Percentiles rank a stretch among this genome's conserved stretches.
Conservation (phyloP, 1,284 basidiomycete species). For the Trametes sp. region DNA sequence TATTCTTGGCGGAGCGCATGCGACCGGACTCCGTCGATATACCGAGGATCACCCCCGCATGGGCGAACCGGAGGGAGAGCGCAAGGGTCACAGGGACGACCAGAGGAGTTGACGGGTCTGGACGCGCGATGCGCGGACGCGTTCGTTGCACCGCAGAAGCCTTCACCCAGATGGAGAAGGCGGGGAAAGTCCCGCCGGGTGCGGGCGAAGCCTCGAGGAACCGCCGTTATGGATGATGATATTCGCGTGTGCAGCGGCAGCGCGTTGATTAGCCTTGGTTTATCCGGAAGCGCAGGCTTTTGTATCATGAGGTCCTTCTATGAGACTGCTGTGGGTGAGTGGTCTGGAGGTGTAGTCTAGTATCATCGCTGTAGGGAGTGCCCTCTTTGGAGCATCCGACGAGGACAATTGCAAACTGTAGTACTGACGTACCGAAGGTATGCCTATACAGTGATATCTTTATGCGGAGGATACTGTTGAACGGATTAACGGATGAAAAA, state of each 20-base stretch:
- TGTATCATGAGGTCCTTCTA: not conserved
- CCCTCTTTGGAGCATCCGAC: no score
- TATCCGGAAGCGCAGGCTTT: constrained; percentile 1
- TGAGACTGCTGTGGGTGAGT: no score
- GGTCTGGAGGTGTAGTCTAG: not conserved
- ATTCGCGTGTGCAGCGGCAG: not conserved
- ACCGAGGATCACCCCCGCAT: constrained; percentile 26
- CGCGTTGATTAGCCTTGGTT: constrained; percentile 12
- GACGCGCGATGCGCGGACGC: not conserved
- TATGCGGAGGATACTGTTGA: no score
- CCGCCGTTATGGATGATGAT: not conserved
- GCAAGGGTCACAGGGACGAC: constrained; percentile 16
- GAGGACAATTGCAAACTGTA: no score
- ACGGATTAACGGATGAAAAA: not conserved
- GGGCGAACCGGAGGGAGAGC: not conserved
- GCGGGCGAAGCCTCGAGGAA: constrained; percentile 11
- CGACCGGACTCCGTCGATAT: constrained; percentile 21
- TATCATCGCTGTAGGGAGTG: no score
- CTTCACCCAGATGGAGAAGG: not conserved
- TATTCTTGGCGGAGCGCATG: constrained; percentile 14
- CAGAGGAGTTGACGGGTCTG: not conserved
- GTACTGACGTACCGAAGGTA: not conserved
- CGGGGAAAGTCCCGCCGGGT: not conserved
- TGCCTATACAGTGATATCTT: no score
- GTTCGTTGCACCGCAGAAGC: not conserved